A percentile compares a stretch with the other conserved stretches of the same genome.
These are phyloP conservation scores for Kandelia obovata DNA, from an alignment of 345 rosid genomes.

Conservation along the genomic window DNA sequence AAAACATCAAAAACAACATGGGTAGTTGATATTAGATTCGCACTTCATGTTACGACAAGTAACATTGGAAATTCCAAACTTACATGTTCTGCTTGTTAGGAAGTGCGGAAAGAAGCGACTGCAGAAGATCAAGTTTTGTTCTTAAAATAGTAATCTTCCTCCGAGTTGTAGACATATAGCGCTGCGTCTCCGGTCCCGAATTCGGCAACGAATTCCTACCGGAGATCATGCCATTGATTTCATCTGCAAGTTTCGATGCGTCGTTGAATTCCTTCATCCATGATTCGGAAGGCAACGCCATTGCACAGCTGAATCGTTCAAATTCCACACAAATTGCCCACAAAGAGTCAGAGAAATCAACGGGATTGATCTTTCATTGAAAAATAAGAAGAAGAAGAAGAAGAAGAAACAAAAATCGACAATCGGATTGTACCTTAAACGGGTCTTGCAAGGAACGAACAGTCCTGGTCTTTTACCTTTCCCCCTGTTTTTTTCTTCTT, in stretches of 20 bases:
- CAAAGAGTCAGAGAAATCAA: background rate
- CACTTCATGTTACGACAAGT: too few relatives aligned
- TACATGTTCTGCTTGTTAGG: constrained; percentile 10
- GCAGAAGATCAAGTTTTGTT: constrained; percentile 14
- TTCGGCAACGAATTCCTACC: background rate
- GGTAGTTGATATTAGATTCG: too few relatives aligned
- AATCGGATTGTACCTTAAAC: background rate
- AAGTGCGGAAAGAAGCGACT: constrained; percentile 10
- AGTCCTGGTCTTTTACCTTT: too few relatives aligned
- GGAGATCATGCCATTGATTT: constrained; percentile 10
- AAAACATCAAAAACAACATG: too few relatives aligned
- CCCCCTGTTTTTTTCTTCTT: too few relatives aligned
- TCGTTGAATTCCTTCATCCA: constrained; percentile 13
- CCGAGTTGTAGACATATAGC: constrained; percentile 9
- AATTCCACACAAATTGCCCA: background rate
- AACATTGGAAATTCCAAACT: background rate
- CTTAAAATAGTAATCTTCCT: constrained; percentile 12
- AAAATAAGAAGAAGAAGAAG: background rate
- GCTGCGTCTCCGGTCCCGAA: constrained; percentile 14
- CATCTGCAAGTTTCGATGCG: constrained; percentile 9
- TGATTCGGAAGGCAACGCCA: constrained; percentile 6
- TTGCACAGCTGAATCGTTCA: background rate
- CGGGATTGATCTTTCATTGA: background rate
- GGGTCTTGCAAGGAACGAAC: background rate
- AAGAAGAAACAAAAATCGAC: too few relatives aligned